These are phyloP conservation scores for Globisporangium radiosum DNA, from an alignment of 352 stramenopile genomes.

Conservation along the genomic window DNA sequence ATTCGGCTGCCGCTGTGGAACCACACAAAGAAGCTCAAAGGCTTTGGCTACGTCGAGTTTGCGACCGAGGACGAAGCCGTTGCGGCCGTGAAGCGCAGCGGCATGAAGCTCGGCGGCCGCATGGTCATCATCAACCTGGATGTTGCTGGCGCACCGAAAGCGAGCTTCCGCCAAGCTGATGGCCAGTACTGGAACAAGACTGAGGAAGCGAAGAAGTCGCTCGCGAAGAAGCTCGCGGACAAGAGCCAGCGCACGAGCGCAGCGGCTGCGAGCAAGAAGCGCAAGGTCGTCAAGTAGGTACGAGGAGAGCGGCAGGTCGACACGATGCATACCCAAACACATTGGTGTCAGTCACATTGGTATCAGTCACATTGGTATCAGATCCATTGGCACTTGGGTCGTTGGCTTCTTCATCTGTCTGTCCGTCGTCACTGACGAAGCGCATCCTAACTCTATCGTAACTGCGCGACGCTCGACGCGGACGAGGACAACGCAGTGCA, in stretches of 20 bases:
- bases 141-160: constrained; percentile 85
- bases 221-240: constrained; percentile 62
- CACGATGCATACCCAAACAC: no score
- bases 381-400: no score
- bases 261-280: constrained; percentile 31
- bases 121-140: constrained; percentile 93
- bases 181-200: constrained; percentile 86
- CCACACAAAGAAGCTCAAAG: constrained; percentile 93
- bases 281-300: constrained; percentile 16
- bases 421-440: no score
- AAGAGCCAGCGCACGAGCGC: constrained; percentile 31
- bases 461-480: no score
- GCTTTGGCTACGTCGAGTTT: constrained; percentile 94
- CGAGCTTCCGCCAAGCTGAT: constrained; percentile 83
- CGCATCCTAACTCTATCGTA: no score
- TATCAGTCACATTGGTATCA: no score
- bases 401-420: no score
- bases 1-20: constrained; percentile 92
- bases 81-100: constrained; percentile 61
- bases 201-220: constrained; percentile 77
- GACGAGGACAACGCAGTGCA: no score
- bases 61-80: constrained; percentile 69
- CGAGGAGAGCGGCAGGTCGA: no score
- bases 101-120: constrained; percentile 83
- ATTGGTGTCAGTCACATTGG: no score